Base-by-base conservation (phyloP, 495 filamentous ascomycete genomes). In the Penicillium robsamsonii region DNA sequence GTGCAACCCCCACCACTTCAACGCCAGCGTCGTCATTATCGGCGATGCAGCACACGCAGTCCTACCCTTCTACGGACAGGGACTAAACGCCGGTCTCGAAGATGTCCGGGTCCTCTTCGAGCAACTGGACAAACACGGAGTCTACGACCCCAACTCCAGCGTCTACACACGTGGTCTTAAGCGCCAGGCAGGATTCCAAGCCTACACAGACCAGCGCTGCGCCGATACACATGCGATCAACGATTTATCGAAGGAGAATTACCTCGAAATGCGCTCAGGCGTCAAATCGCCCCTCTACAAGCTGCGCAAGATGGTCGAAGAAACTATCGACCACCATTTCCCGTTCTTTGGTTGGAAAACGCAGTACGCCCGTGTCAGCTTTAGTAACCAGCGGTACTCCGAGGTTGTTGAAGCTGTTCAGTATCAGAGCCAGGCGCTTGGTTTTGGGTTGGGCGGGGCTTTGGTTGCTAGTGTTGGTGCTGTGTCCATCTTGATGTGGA, bases 11-110 rank as follows among this genome's bases (percentile, higher is more conserved):
- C 86, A 97, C 69, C 90, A 96, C 74, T 90, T 81, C 78, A 76
- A 68, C 37, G 81, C 84, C 29, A 87, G 85, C n/a, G 89, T 78
- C 22, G 90, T 95, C 50, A 89, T 98, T 55, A 62, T 98, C 41
- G 94, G 94, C 47, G 94, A 98, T 64, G 92, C 94, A 22, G 94
- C 94, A 7, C 95, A 98, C 72, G 95, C 94, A 46, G 96, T 98
- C 83, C 91, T 98, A 0, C 94, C 95, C 2, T 98, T 97, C 76
- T 90, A 94, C 73, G 88, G 89, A 20, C 88, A 97, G 64, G 87
- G 90, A 46, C 89, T 95, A 77, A 92, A 98, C 69, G 84, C 94
- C 18, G 86, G 91, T 2, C 81, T 98, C 53, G 87, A 94, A 70
- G 86, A 96, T 68, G 84, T 94, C 31, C 79, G 86, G n/a, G 81